These are phyloP conservation scores for Neofusicoccum cordaticola DNA, from an alignment of 2,329 filamentous ascomycete genomes.

Conservation along the genomic window DNA sequence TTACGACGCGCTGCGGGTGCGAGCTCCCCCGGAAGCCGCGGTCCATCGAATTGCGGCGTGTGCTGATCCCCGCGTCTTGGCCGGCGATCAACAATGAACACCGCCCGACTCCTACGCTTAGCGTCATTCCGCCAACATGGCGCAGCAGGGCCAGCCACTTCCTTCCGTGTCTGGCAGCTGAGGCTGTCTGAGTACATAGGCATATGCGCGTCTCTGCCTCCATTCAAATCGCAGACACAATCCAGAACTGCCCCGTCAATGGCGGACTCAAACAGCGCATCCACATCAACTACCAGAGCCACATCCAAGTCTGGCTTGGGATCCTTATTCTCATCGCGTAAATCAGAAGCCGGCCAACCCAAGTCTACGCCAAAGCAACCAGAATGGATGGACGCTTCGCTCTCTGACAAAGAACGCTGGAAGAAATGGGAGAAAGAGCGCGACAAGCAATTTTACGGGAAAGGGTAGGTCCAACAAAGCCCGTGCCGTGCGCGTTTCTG, in stretches of 20 bases:
- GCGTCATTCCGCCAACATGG: no score
- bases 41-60: no score
- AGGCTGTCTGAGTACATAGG: background rate
- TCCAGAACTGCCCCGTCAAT: background rate
- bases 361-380: background rate
- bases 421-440: constrained; percentile 10
- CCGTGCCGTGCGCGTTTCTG: background rate
- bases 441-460: background rate
- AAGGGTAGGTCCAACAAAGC: background rate
- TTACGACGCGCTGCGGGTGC: background rate
- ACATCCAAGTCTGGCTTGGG: background rate
- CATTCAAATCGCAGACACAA: no score
- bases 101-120: no score
- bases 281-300: background rate
- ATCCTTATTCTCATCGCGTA: background rate
- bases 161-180: no score
- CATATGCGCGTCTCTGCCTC: no score
- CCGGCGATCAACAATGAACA: no score
- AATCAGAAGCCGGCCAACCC: background rate
- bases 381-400: constrained; percentile 2
- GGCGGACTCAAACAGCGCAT: background rate
- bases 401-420: background rate
- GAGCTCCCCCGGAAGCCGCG: background rate
- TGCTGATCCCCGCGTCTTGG: no score
- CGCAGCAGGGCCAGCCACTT: no score